Conservation (phyloP, 176 grass and related monocot genomes). For the Elaeis guineensis region DNA sequence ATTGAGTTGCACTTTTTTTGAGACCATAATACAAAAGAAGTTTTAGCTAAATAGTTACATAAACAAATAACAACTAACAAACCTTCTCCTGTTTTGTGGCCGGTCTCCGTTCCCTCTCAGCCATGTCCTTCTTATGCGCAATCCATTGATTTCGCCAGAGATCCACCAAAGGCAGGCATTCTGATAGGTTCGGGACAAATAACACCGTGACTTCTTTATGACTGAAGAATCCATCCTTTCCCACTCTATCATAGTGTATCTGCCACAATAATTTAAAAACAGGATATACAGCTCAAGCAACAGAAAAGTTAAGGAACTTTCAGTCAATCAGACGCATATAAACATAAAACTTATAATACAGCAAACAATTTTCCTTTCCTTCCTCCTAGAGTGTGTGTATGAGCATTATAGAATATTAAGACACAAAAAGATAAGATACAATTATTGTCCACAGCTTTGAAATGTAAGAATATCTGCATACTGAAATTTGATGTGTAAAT, state of each 20-base stretch:
- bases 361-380: too few relatives aligned
- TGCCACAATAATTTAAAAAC: constrained; percentile 24
- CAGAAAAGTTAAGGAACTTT: not conserved
- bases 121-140: constrained; percentile 43
- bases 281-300: not conserved
- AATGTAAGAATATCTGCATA: too few relatives aligned
- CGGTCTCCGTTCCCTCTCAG: constrained; percentile 44
- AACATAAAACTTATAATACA: too few relatives aligned
- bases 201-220: constrained; percentile 90
- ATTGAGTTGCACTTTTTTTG: too few relatives aligned
- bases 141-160: constrained; percentile 76
- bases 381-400: too few relatives aligned
- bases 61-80: constrained; percentile 11
- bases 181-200: constrained; percentile 72
- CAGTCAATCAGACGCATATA: too few relatives aligned
- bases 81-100: constrained; percentile 69
- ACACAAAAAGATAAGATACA: too few relatives aligned
- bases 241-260: constrained; percentile 88
- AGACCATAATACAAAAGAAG: too few relatives aligned
- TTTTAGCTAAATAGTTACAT: not conserved
- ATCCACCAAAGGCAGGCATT: constrained; percentile 73
- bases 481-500: too few relatives aligned
- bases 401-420: too few relatives aligned
- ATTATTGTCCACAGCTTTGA: too few relatives aligned
- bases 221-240: constrained; percentile 65